Evolutionary conservation across 805 yeast species (phyloP).

Genomic region (Candida michaelii): DNA sequence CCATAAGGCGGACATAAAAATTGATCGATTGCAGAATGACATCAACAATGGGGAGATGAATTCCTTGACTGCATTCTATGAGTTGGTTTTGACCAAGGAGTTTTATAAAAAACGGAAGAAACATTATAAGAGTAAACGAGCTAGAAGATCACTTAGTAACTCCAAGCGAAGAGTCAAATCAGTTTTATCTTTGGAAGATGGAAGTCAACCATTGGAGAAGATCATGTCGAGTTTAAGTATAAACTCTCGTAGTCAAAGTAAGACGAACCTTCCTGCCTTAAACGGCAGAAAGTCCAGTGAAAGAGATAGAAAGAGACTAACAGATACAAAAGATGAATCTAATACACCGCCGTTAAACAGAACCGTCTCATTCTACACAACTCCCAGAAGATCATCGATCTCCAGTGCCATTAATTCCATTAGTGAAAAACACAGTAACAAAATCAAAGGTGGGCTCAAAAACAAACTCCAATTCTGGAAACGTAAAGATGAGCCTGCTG

Average conservation of each 20-base stretch:
- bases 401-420: conserved; percentile 13
- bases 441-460: conserved; percentile 18
- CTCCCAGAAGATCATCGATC: conserved; percentile 15
- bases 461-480: conserved; percentile 39
- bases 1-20: conserved; percentile 61
- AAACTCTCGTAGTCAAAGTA: conserved; percentile 22
- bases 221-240: conserved; percentile 39
- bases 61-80: conserved; percentile 74
- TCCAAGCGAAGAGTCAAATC: conserved; percentile 37
- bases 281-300: conserved; percentile 11
- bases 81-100: conserved; percentile 58
- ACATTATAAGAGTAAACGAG: conserved; percentile 32
- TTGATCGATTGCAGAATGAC: conserved; percentile 56
- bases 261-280: conserved; percentile 8
- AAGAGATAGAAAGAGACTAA: conserved; percentile 6
- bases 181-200: conserved; percentile 34
- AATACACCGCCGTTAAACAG: conserved; percentile 16
- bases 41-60: conserved; percentile 64
- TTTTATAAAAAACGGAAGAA: conserved; percentile 32
- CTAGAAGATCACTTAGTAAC: conserved; percentile 28
- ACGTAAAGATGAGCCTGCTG: conserved; percentile 13
- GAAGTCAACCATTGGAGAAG: conserved; percentile 37
- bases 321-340: background rate
- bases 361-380: conserved; percentile 21
- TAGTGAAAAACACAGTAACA: conserved; percentile 14